phyloP scores from a whole-genome alignment of 2,329 filamentous ascomycete species.

The Chaetoscypha palmicola region DNA sequence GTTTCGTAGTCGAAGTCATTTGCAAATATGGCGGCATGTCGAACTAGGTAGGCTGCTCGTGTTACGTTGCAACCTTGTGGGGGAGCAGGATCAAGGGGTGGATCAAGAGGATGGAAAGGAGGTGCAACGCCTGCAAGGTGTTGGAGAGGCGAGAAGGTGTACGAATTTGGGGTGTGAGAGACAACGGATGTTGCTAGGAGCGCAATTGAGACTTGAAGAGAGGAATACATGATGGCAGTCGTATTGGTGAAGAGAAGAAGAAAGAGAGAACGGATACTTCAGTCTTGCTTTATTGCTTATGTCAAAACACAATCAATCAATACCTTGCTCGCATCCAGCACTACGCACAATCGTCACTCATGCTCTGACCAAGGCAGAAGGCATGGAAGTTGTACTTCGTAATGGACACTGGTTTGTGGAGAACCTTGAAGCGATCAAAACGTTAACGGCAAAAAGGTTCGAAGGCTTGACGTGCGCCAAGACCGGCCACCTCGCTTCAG shows the following conservation, averaged over 20 bases:
- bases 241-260: background rate
- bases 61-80: constrained; percentile 45
- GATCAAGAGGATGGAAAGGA: constrained; percentile 42
- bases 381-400: too few species aligned
- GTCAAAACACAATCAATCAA: background rate
- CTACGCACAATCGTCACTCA: background rate
- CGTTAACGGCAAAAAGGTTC: background rate
- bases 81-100: constrained; percentile 38
- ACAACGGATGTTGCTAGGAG: constrained; percentile 8
- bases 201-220: constrained; percentile 10
- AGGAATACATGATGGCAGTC: constrained; percentile 11
- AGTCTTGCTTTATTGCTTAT: background rate
- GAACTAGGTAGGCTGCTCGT: constrained; percentile 41
- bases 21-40: constrained; percentile 44
- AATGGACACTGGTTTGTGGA: too few species aligned
- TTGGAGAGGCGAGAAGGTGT: constrained; percentile 40
- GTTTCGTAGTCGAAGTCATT: constrained; percentile 46
- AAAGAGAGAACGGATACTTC: constrained; percentile 19
- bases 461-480: background rate
- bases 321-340: background rate
- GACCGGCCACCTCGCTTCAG: background rate
- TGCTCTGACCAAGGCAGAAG: background rate
- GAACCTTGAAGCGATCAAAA: background rate
- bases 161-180: constrained; percentile 22
- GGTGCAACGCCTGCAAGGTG: constrained; percentile 44